These are phyloP conservation scores for Colletotrichum sp. DNA, from an alignment of 2,329 filamentous ascomycete species.

Conservation along the genomic window DNA sequence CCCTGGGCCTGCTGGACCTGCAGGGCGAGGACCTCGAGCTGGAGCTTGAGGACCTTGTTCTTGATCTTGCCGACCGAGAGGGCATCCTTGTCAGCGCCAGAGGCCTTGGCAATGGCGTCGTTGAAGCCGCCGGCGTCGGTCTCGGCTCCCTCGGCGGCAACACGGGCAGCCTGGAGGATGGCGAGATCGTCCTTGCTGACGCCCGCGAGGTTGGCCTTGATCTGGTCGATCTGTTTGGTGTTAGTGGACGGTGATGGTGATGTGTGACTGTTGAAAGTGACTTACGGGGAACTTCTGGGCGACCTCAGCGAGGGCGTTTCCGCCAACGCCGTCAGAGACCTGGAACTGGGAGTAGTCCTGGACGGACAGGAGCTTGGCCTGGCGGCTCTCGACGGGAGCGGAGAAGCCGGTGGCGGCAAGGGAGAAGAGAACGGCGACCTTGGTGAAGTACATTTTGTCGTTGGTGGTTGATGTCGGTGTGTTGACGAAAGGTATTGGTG, in stretches of 20 bases:
- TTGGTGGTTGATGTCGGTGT: slow-evolving; percentile 1
- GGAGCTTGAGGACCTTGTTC: slow-evolving; percentile 65
- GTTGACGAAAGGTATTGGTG: not conserved
- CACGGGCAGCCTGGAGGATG: slow-evolving; percentile 54
- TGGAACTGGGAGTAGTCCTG: slow-evolving; percentile 36
- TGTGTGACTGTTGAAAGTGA: not conserved
- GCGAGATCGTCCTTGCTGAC: slow-evolving; percentile 53
- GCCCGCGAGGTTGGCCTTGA: slow-evolving; percentile 43
- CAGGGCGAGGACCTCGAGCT: slow-evolving; percentile 55
- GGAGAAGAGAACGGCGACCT: slow-evolving; percentile 38
- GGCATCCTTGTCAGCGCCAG: slow-evolving; percentile 43
- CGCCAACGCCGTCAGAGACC: slow-evolving; percentile 54
- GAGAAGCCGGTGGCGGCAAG: slow-evolving; percentile 39
- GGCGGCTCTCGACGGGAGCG: slow-evolving; percentile 27
- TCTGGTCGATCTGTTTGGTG: not conserved
- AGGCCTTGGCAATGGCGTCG: slow-evolving; percentile 53
- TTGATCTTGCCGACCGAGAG: slow-evolving; percentile 62
- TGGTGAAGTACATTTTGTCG: slow-evolving; percentile 41
- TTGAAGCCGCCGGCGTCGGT: slow-evolving; percentile 52
- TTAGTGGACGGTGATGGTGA: not conserved
- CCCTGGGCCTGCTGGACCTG: slow-evolving; percentile 58
- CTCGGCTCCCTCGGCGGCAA: slow-evolving; percentile 60
- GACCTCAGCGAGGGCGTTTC: slow-evolving; percentile 59
- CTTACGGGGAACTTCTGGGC: slow-evolving; percentile 58
- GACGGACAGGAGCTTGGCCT: slow-evolving; percentile 11